Base-by-base conservation (phyloP, 1,284 basidiomycete species). In the Lentinula novae-zelandiae region DNA sequence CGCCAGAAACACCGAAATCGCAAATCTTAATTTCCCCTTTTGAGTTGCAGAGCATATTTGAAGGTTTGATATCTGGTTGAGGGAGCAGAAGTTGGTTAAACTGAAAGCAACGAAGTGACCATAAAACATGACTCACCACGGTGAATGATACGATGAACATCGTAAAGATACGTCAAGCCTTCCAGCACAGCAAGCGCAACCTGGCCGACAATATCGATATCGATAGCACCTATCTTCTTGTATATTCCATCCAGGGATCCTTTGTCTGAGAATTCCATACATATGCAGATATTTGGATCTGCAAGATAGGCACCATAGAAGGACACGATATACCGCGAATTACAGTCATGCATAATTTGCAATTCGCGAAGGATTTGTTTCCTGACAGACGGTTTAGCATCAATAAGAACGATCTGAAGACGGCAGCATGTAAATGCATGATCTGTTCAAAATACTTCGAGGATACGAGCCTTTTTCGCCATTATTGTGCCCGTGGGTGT, bases 141-240 rank as follows among this genome's bases (percentile, higher is more conserved):
- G 75, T 99, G 96, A 68, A 99, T 99, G 75, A 99, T 99, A n/a
- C 95, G 88, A 75, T 99, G 97, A 1, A 91, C 92, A 71, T 99
- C 97, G 73, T 99, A 99, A n/a, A 99, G 84, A 73, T 99, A 99
- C 13, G 93, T 95, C 70, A 99, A 76, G 7, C 96, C 96, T 64
- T 94, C 89, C 49, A 98, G 80, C n/a, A 99, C 97, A 0, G 91
- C 90, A 59, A 95, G 81, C 7, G 96, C 95, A 59, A 99, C 92
- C 72, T 92, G 89, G 48, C 90, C 92, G 20, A 98, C 93, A 22
- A 99, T 88, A 39, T 92, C 85, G 65, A 96, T 90, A 63, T 92
- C 85, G 66, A 99, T 92, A 2, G 95, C 83, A 0, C 96, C 97
- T 65, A 92, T 90, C 70, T 89, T 87, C 76, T 95, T 95, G 80